Base-by-base conservation (phyloP, 208 protist genomes). In the Trypanosoma scelopori region DNA sequence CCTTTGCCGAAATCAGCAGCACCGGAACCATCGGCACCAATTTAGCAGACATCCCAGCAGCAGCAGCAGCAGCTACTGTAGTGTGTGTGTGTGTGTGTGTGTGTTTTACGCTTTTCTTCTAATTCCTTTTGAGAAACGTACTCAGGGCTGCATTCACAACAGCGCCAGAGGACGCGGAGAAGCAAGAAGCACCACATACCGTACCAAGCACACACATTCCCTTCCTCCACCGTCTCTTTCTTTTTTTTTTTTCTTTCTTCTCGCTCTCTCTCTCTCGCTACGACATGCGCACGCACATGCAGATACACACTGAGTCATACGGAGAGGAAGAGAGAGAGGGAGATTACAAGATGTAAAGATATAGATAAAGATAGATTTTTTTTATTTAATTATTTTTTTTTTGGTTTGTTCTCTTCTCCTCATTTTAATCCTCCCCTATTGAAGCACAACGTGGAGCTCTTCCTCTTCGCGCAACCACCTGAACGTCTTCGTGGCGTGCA, bases 321-420 rank as follows among this genome's bases (percentile, higher is more conserved):
- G 53, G 42, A 64, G 27, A 39, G 1, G 55, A 46, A 16, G 50
- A 48, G 63, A 46, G 23, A 42, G 30, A 27, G n/a, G 51, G 43
- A 35, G 25, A 62, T 51, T 42, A 46, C 11, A 64, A 22, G 16
- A 65, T 30, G 57, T n/a, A 63, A 13, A 43, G 2, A 63, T 23
- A 43, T 42, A 45, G 23, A 39, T 37, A 47, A 27, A 57, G 39
- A 43, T 43, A 57, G 5, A 57, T 23, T 43, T 57, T 57, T 43
- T 39, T 30, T 45, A 58, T 58, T 6, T 27, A 58, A 55, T 18
- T 11, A 37, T 37, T 3, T 37, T 3, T 37, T 3, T 37, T 3
- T 37, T 3, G 3, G 32, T 37, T 3, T 37, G 3, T 37, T 37
- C 9, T 3, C 32, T 37, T 37, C 9, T 37, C 9, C 32, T 11